Percentiles rank a stretch among this genome's conserved stretches.
These are phyloP conservation scores for Russula earlei DNA, from an alignment of 768 basidiomycete species.

Conservation along the genomic window DNA sequence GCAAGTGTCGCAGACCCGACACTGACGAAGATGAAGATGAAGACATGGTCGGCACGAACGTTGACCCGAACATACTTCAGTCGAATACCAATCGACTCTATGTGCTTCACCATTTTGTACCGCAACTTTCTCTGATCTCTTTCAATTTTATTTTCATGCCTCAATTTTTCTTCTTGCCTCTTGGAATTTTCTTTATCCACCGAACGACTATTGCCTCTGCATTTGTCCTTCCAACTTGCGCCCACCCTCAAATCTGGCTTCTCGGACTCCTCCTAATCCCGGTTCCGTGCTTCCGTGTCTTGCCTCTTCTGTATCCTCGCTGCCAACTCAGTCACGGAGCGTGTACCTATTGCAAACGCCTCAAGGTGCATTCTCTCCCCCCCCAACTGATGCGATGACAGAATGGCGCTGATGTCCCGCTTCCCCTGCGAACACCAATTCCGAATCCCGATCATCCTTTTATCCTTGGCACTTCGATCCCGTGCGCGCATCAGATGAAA, in stretches of 20 bases:
- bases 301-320: background rate
- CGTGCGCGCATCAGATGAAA: slow-evolving; percentile 54
- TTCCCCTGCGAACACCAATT: background rate
- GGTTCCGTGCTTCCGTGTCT: slow-evolving; percentile 4
- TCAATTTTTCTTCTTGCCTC: background rate
- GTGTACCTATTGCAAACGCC: slow-evolving; percentile 78
- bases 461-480: background rate
- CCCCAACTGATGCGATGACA: background rate
- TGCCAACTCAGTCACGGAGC: slow-evolving; percentile 53
- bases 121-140: background rate
- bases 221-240: background rate
- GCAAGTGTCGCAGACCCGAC: slow-evolving; percentile 6
- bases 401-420: background rate
- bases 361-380: slow-evolving; percentile 51
- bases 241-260: background rate
- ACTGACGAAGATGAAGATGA: slow-evolving; percentile 10
- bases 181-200: background rate
- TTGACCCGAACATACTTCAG: too few relatives aligned
- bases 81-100: slow-evolving; percentile 15
- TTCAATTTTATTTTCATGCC: background rate
- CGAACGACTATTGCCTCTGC: too few relatives aligned
- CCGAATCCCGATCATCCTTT: slow-evolving; percentile 2
- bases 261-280: slow-evolving; percentile 2
- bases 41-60: background rate
- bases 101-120: background rate